phyloP scores from a whole-genome alignment of 441 rosid species.

The Brassica hybrid region DNA sequence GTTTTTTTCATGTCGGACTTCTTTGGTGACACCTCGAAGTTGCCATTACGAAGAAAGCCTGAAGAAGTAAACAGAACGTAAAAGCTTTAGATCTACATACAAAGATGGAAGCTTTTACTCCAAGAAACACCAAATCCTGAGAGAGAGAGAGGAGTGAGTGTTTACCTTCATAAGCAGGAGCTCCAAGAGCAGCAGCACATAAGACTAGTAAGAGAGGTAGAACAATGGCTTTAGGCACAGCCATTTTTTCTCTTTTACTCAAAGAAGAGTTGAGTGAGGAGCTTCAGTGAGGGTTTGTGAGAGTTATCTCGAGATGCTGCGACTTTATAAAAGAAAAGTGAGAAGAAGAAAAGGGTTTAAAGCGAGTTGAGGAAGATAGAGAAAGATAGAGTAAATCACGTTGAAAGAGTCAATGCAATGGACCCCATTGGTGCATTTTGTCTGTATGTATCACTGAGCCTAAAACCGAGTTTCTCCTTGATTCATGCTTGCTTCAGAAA shows the following conservation, averaged over 20 bases:
- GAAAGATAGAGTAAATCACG: slow-evolving; percentile 48
- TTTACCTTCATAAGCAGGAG: slow-evolving; percentile 64
- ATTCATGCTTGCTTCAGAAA: no score
- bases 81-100: slow-evolving; percentile 22
- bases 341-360: background rate
- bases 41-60: slow-evolving; percentile 87
- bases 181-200: slow-evolving; percentile 53
- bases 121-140: slow-evolving; percentile 6
- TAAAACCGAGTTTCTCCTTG: background rate
- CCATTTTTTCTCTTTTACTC: slow-evolving; percentile 46
- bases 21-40: slow-evolving; percentile 82
- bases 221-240: slow-evolving; percentile 40
- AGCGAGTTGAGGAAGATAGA: background rate
- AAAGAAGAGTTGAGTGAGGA: slow-evolving; percentile 27
- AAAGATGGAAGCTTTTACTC: background rate
- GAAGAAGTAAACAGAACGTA: background rate
- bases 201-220: slow-evolving; percentile 51
- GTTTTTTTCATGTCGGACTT: slow-evolving; percentile 65
- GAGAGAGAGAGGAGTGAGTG: background rate
- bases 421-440: slow-evolving; percentile 34
- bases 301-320: slow-evolving; percentile 36
- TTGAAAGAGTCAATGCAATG: slow-evolving; percentile 32
- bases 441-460: slow-evolving; percentile 16
- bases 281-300: slow-evolving; percentile 21
- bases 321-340: slow-evolving; percentile 37